Conservation (phyloP, 768 basidiomycete genomes). For the Amanita subjunquillea region DNA sequence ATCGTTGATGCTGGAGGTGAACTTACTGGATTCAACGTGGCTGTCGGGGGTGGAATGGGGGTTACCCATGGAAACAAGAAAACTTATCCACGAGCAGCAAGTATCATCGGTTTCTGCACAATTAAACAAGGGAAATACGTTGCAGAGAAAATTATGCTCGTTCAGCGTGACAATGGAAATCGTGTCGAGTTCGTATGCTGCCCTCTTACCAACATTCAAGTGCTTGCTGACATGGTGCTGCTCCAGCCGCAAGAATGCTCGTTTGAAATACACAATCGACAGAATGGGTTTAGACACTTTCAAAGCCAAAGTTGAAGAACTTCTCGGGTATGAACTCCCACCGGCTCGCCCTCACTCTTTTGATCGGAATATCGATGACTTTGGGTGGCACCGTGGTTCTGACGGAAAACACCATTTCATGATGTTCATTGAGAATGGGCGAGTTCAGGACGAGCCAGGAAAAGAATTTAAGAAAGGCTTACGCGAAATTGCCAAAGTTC, state of each 20-base stretch:
- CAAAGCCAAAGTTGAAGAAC: constrained; percentile 83
- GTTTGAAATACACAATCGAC: constrained; percentile 96
- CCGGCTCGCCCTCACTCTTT: constrained; percentile 75
- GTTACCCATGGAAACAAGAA: constrained; percentile 99
- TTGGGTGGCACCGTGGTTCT: constrained; percentile 83
- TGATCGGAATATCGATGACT: constrained; percentile 87
- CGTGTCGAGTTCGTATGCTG: constrained; percentile 65
- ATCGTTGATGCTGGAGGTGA: constrained; percentile 70
- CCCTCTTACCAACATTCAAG: neutral
- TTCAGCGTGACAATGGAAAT: constrained; percentile 94
- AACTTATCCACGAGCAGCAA: constrained; percentile 88
- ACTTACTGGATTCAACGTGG: constrained; percentile 88
- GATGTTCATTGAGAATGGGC: constrained; percentile 94
- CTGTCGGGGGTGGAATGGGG: constrained; percentile 96
- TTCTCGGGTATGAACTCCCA: constrained; percentile 67
- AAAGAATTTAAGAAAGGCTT: constrained; percentile 89
- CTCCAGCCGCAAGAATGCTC: constrained; percentile 67
- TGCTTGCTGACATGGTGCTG: neutral
- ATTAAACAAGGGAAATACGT: constrained; percentile 76
- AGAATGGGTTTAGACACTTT: constrained; percentile 85
- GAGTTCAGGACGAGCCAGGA: constrained; percentile 89
- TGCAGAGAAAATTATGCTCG: constrained; percentile 89
- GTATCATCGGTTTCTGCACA: constrained; percentile 89
- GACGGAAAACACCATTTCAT: constrained; percentile 90
- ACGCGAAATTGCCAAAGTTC: constrained; percentile 85